These are phyloP conservation scores for Neoscytalidium dimidiatum DNA, from an alignment of 2,329 filamentous ascomycete genomes.

Conservation along the genomic window DNA sequence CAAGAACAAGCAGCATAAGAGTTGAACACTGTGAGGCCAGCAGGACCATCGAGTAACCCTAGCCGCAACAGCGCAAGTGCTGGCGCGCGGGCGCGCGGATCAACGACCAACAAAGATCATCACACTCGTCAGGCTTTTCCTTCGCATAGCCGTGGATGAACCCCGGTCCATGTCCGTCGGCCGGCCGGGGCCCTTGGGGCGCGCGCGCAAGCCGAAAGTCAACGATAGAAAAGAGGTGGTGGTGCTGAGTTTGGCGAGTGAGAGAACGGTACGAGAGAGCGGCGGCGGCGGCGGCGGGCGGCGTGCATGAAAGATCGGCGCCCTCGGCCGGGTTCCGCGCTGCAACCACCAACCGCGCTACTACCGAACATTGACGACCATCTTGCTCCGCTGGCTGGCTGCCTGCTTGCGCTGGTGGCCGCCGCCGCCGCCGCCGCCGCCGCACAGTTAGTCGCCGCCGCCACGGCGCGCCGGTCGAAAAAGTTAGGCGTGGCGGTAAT, in stretches of 20 bases:
- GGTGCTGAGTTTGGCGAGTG: no score
- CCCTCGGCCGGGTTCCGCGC: constrained; percentile 2
- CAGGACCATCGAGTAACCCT: neutral
- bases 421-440: constrained; percentile 8
- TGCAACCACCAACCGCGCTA: neutral
- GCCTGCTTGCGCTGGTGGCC: neutral
- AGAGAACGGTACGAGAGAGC: no score
- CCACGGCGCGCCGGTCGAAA: neutral
- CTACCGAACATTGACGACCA: neutral
- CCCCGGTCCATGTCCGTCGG: neutral
- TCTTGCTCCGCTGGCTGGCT: no score
- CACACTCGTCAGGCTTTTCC: neutral
- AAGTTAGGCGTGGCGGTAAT: neutral
- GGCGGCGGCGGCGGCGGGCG: neutral
- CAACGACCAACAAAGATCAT: neutral
- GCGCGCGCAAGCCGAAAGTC: neutral
- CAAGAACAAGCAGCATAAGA: neutral
- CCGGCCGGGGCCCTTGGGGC: no score
- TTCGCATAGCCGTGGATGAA: no score
- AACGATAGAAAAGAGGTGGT: no score
- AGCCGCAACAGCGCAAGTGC: neutral
- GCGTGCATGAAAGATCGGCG: constrained; percentile 14
- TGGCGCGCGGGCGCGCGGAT: constrained; percentile 7
- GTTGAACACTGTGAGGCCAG: neutral
- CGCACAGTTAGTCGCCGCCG: no score